Conservation (phyloP, 495 filamentous ascomycete genomes). For the Collariella sp. region DNA sequence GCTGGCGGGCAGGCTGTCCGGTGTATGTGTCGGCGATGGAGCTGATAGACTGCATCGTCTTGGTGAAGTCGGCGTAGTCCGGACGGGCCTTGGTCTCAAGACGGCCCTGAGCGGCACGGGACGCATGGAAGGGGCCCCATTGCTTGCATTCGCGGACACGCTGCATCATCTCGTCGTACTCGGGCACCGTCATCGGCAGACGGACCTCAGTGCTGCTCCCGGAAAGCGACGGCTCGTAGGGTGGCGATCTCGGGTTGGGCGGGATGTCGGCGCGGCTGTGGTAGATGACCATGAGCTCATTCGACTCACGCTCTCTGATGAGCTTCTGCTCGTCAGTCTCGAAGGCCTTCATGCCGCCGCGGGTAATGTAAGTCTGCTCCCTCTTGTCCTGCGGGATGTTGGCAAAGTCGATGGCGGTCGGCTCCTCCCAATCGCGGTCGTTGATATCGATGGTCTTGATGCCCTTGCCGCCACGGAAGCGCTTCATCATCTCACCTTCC, state of each 20-base stretch:
- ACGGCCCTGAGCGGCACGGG: slow-evolving; percentile 14
- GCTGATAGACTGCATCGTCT: slow-evolving; percentile 15
- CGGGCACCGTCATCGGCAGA: slow-evolving; percentile 12
- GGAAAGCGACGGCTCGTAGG: slow-evolving; percentile 19
- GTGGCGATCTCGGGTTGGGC: slow-evolving; percentile 64
- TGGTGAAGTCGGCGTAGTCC: slow-evolving; percentile 20
- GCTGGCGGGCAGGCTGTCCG: slow-evolving; percentile 1
- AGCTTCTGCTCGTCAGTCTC: slow-evolving; percentile 56
- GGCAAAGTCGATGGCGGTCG: slow-evolving; percentile 45
- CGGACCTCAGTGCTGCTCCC: slow-evolving; percentile 10
- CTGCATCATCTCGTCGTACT: slow-evolving; percentile 26
- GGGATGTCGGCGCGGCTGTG: slow-evolving; percentile 67
- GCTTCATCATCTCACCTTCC: slow-evolving; percentile 76
- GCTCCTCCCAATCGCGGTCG: slow-evolving; percentile 40
- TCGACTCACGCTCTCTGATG: slow-evolving; percentile 63
- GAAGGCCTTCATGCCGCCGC: slow-evolving; percentile 52
- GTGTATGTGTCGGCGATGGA: slow-evolving; percentile 16
- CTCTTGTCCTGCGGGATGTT: slow-evolving; percentile 44
- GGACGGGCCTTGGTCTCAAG: slow-evolving; percentile 13
- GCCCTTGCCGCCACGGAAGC: slow-evolving; percentile 33
- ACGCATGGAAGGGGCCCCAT: slow-evolving; percentile 11
- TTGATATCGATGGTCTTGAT: slow-evolving; percentile 34
- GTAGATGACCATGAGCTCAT: slow-evolving; percentile 79
- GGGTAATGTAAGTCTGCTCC: slow-evolving; percentile 49
- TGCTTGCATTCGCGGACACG: slow-evolving; percentile 16